Evolutionary conservation across 257 asterid species (phyloP), one percentile per base, ranked within the genome.

Genomic region (Scutellaria baicalensis): DNA sequence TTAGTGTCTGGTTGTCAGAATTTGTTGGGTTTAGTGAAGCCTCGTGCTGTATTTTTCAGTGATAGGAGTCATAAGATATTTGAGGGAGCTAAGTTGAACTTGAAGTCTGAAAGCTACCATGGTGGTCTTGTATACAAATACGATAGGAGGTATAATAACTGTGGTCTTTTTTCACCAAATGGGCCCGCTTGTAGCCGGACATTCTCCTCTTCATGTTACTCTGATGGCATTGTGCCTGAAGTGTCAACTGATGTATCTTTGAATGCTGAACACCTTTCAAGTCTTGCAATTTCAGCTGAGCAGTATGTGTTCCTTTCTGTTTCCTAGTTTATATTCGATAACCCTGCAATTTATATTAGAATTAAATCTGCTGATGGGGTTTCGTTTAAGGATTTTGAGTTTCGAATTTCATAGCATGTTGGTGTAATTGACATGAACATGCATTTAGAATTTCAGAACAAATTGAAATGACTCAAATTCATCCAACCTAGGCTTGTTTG

Each of bases 221-320:
- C 95, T 14, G 92, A 79, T 72, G 83, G 85, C 68, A 71, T 59
- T 40, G 76, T 18, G 31, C 74, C 87, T 63, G 71, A 82, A 45
- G 84, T 77, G 9, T 75, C 85, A 1, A 12, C 51, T 42, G 85
- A 82, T 65, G 88, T 81, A 76, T 77, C 85, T 68, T 59, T 75
- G 35, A 64, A 72, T 56, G 83, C 70, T 18, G 87, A 82, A 35
- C 82, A 77, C 36, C 78, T 83, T 50, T 72, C 83, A 17, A 83
- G 79, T 69, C 71, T 85, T 59, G 90, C 90, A 23, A 17, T 87
- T 72, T 73, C 95, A 6, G 75, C 68, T 10, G 86, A 86, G 63
- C 64, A 70, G 98, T 92, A 85, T 31, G 88, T 78, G 6, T 59
- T 65, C 61, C 52, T 59, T 65, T 64, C 52, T 13, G n/a, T 38